These are phyloP conservation scores for Potentilla sterilis DNA, from an alignment of 306 rosid genomes.

Conservation along the genomic window DNA sequence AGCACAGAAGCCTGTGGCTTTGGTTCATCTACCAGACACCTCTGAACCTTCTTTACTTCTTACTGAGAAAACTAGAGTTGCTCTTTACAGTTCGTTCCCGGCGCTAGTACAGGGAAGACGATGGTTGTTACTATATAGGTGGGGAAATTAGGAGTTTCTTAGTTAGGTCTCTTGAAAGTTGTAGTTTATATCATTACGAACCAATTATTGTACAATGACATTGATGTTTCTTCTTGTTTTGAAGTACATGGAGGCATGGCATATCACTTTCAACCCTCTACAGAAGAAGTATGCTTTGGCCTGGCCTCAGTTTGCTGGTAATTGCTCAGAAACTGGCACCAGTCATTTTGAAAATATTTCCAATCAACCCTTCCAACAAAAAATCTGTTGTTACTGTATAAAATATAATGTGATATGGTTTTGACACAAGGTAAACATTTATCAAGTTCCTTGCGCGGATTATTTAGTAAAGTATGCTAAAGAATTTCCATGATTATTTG, in stretches of 20 bases:
- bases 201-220: neutral
- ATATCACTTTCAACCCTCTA: slow-evolving; percentile 81
- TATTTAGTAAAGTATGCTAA: neutral
- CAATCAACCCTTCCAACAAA: neutral
- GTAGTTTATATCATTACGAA: neutral
- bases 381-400: neutral
- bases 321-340: neutral
- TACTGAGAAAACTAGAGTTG: slow-evolving; percentile 47
- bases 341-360: neutral
- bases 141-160: slow-evolving; percentile 20
- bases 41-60: slow-evolving; percentile 83
- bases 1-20: slow-evolving; percentile 35
- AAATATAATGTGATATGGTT: neutral
- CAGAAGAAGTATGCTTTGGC: slow-evolving; percentile 81
- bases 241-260: slow-evolving; percentile 92
- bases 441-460: neutral
- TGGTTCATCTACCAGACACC: slow-evolving; percentile 46
- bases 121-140: slow-evolving; percentile 90
- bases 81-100: slow-evolving; percentile 77
- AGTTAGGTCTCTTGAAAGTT: slow-evolving; percentile 11
- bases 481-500: neutral
- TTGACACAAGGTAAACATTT: neutral
- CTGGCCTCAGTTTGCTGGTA: slow-evolving; percentile 93
- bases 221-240: slow-evolving; percentile 18
- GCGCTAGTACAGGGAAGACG: slow-evolving; percentile 84